Base-by-base conservation (phyloP, 2,329 filamentous ascomycete species). In the Penicillium sp. region DNA sequence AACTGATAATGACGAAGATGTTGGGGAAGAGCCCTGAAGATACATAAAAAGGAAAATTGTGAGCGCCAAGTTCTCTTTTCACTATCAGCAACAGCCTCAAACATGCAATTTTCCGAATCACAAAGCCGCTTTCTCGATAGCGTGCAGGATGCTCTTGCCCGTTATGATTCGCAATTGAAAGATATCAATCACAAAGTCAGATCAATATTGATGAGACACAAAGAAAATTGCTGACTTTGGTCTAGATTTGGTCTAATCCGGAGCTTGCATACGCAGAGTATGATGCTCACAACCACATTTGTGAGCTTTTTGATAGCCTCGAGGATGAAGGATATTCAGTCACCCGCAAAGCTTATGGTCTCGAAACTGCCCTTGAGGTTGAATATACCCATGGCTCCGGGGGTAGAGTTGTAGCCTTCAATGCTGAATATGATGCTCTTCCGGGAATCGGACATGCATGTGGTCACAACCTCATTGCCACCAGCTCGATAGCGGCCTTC, bases 211-310 rank as follows among this genome's bases (percentile, higher is more conserved):
- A n/a, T 13, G 13, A 4, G 27, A n/a, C 3, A 8, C 27, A 8
- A 4, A 18, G 3, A 3, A 21, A 3, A 3, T 5, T 8, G 27
- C 11, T 27, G 10, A 44, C 42, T 46, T 50, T 14, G 48, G n/a
- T 5, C 21, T 45, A 74, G 70, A 77, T 77, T 48, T 73, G 71
- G 63, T 68, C 69, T 36, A 72, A 81, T 49, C 81, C 81, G 0
- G 81, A 83, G 60, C 65, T 80, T 1, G 76, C 71, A 3, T 83
- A 77, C 57, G 65, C 80, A 48, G 81, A 84, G 58, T 66, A 74
- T 59, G 71, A 75, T n/a, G 81, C 81, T 1, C 79, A 83, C 55
- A 73, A 80, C 36, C 72, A 71, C 10, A 76, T 83, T 38, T 74
- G 75, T 14, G 57, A 50, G 57, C 13, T 73, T 68, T 59, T 71